Conservation (phyloP, 805 yeast species). For the Starmerella apicola region DNA sequence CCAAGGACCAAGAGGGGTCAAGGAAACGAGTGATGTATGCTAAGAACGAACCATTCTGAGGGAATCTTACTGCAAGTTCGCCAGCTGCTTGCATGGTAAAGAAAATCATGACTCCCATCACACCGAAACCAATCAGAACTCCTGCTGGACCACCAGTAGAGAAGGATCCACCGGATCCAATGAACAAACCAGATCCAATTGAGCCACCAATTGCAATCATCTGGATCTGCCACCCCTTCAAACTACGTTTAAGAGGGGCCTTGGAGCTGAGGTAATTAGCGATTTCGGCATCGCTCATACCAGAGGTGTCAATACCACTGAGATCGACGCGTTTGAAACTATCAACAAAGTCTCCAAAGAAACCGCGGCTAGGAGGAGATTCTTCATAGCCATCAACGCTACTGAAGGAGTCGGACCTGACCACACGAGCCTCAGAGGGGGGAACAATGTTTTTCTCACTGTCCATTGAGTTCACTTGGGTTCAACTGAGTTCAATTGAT, state of each 20-base stretch:
- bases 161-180: conserved; percentile 38
- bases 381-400: background rate
- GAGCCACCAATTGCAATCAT: conserved; percentile 73
- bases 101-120: conserved; percentile 43
- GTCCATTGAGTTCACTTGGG: background rate
- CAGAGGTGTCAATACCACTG: conserved; percentile 4
- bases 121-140: conserved; percentile 33
- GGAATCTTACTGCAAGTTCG: conserved; percentile 51
- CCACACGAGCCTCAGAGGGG: no score
- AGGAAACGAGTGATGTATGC: conserved; percentile 43
- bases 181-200: conserved; percentile 59
- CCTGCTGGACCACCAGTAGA: conserved; percentile 38
- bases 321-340: conserved; percentile 8
- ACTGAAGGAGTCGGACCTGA: background rate
- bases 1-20: conserved; percentile 50
- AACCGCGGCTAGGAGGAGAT: no score
- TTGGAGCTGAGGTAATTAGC: conserved; percentile 10
- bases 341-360: no score
- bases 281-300: conserved; percentile 6
- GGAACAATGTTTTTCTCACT: background rate
- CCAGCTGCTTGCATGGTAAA: conserved; percentile 49
- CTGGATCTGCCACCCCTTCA: conserved; percentile 20
- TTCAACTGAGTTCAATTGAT: background rate
- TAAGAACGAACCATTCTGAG: conserved; percentile 43
- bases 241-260: conserved; percentile 25